Base-by-base conservation (phyloP, 148 eudicot genomes). In the Suaeda aralocaspica region DNA sequence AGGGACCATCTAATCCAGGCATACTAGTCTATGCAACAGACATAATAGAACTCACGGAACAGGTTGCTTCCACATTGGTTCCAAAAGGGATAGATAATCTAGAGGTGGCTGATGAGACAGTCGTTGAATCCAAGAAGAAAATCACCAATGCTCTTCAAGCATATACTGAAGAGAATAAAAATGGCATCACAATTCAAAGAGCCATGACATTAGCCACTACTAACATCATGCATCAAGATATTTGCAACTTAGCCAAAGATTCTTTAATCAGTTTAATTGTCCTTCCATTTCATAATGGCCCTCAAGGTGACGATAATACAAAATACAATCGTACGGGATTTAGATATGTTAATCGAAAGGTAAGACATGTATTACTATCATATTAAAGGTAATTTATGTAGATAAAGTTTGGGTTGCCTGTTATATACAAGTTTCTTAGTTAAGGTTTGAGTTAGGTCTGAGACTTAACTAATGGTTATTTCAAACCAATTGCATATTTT, bases 341-440 rank as follows among this genome's bases (percentile, higher is more conserved):
- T 45, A 79, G 98, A 51, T 89, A 87, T 49, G 89, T 93, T 3
- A 93, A 93, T 67, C 80, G 96, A 13, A 93, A 93, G 96, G 98
- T 90, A 90, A 75, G 34, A 8, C 9, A 9, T 13, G 14, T 16
- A 9, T 26, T 14, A 36, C 41, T 8, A 36, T 36, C 41, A 36
- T 36, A 36, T 36, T 36, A 36, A n/a, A n/a, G n/a, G n/a, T n/a
- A n/a, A n/a, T n/a, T n/a, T n/a, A n/a, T n/a, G n/a, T n/a, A n/a
- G n/a, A n/a, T n/a, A n/a, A n/a, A n/a, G n/a, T n/a, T n/a, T n/a
- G n/a, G n/a, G n/a, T n/a, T n/a, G n/a, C n/a, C n/a, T n/a, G n/a
- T n/a, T n/a, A n/a, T n/a, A n/a, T n/a, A n/a, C n/a, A n/a, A n/a
- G n/a, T n/a, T n/a, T n/a, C n/a, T n/a, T n/a, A n/a, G n/a, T n/a